These are phyloP conservation scores for Chaetoscypha palmicola DNA, from an alignment of 2,329 filamentous ascomycete genomes.

Conservation along the genomic window DNA sequence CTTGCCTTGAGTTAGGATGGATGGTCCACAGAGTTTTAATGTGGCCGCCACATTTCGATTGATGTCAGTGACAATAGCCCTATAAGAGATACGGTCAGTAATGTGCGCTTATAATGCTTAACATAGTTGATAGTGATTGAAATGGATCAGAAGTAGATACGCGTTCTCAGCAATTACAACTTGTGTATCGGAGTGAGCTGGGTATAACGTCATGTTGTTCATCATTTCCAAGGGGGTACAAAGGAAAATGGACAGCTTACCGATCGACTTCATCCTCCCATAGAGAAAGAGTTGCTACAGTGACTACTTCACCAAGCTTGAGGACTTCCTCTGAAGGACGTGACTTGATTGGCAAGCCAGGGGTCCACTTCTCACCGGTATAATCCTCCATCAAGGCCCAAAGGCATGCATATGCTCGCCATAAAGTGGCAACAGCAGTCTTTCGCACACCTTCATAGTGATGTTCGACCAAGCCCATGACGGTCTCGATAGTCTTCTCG, in stretches of 20 bases:
- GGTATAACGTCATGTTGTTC: slow-evolving; percentile 86
- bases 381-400: slow-evolving; percentile 81
- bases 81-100: slow-evolving; percentile 43
- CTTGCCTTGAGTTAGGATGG: slow-evolving; percentile 67
- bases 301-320: slow-evolving; percentile 79
- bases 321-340: slow-evolving; percentile 71
- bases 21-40: slow-evolving; percentile 83
- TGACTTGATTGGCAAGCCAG: slow-evolving; percentile 76
- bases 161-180: slow-evolving; percentile 85
- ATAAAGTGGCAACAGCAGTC: slow-evolving; percentile 82
- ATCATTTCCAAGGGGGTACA: slow-evolving; percentile 54
- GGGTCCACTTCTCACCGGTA: slow-evolving; percentile 74
- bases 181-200: slow-evolving; percentile 98
- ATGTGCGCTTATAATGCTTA: slow-evolving; percentile 16
- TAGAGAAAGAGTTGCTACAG: slow-evolving; percentile 73
- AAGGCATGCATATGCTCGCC: slow-evolving; percentile 87
- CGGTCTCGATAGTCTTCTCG: slow-evolving; percentile 76
- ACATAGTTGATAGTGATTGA: slow-evolving; percentile 22
- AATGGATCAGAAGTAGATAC: slow-evolving; percentile 46
- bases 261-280: slow-evolving; percentile 90
- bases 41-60: slow-evolving; percentile 89
- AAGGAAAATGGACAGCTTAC: slow-evolving; percentile 52
- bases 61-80: slow-evolving; percentile 85
- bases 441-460: slow-evolving; percentile 90
- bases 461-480: slow-evolving; percentile 78